Evolutionary conservation across 2,329 filamentous ascomycete genomes (phyloP), one percentile per base, ranked within the genome.

Genomic region (Epichloe sp.): DNA sequence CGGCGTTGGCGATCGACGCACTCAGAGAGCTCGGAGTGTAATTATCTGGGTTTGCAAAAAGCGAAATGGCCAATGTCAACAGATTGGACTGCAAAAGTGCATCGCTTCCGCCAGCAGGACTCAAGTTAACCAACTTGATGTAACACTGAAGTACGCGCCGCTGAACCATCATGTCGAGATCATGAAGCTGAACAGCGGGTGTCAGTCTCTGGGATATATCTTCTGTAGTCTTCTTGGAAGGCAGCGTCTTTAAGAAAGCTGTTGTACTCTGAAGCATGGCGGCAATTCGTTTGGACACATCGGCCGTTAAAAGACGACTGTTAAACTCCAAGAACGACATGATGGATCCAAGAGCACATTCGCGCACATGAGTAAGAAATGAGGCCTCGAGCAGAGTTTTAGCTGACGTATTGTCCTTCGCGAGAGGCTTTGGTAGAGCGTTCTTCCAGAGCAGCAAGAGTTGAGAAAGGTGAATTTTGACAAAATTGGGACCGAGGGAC

Each of bases 391-490:
- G 73, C 48, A 88, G 77, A 55, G 86, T 91, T 49, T 90, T 80
- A 55, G 91, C 83, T 0, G 85, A 80, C 48, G 88, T 88, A 58
- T 93, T 94, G 58, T 97, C 91, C 65, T 89, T 94, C 36, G 88
- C 84, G n/a, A 97, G 69, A 5, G 94, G 91, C 62, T 94, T 95
- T 0, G 94, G 91, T 11, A 98, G 75, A 0, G 93, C 91, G 66
- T 97, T 98, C 68, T 95, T 95, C 93, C 93, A 98, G 6, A 98
- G 73, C 8, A 98, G 72, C 51, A 98, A 80, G 21, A 98, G 75
- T 63, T 98, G 93, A 2, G 90, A 91, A 7, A 98, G 77, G 67
- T 98, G 93, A 23, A 97, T 97, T 69, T 98, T 98, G 67, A 97
- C 91, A 65, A 98, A 98, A 65, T 95, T 97, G 4, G 93, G 91